These are phyloP conservation scores for Ilex aquifolium DNA, from an alignment of 257 asterid species.

Conservation along the genomic window DNA sequence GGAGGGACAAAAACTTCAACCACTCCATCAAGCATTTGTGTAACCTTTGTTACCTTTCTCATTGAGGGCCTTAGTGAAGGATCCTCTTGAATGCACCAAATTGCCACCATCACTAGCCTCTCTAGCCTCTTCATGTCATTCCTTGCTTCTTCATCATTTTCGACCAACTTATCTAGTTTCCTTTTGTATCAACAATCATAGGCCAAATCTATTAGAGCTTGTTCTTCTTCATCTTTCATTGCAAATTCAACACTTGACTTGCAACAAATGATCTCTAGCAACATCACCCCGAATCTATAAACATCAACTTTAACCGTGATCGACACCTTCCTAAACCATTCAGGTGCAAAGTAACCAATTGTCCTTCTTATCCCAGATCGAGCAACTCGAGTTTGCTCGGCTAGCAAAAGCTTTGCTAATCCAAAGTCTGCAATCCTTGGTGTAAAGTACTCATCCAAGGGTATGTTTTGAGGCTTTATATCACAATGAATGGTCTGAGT, in stretches of 20 bases:
- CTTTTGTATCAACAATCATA: constrained; percentile 1
- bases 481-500: constrained; percentile 21
- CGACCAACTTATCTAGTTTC: constrained; percentile 4
- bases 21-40: constrained; percentile 14
- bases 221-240: constrained; percentile 4
- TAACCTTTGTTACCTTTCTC: constrained; percentile 11
- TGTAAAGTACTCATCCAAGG: constrained; percentile 6
- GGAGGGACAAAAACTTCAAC: constrained; percentile 5
- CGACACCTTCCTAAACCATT: constrained; percentile 11
- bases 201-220: constrained; percentile 11
- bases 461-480: constrained; percentile 20
- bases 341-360: constrained; percentile 20
- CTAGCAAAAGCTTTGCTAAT: constrained; percentile 11
- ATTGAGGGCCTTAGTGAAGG: constrained; percentile 16
- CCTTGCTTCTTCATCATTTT: constrained; percentile 8
- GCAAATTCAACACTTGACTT: constrained; percentile 6
- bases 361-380: constrained; percentile 20
- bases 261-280: constrained; percentile 10
- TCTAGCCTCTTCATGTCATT: constrained; percentile 15
- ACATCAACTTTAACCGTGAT: constrained; percentile 11
- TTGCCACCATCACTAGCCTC: constrained; percentile 10
- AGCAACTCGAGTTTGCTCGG: constrained; percentile 9
- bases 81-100: constrained; percentile 19
- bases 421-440: constrained; percentile 21
- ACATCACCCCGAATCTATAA: constrained; percentile 11